Evolutionary conservation across 768 basidiomycete genomes (phyloP), one percentile per base, ranked within the genome.

Genomic region (Multifurca ochricompacta): DNA sequence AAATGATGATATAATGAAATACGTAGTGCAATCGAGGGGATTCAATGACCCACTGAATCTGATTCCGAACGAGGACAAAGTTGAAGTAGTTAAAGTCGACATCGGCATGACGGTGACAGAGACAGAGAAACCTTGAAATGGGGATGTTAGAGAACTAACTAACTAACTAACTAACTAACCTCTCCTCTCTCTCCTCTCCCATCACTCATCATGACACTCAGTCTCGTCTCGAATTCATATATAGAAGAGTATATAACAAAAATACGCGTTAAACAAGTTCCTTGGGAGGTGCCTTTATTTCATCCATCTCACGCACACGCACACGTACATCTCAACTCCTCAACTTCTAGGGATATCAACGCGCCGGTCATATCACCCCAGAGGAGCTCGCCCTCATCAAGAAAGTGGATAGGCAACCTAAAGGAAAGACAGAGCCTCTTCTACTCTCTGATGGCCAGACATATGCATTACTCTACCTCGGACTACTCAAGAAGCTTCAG

Each of bases 311-410:
- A 14, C 16, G 30, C n/a, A n/a, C 21, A 2, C 31, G 1, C 7
- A 14, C 6, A 30, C 45, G 30, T n/a, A 14, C n/a, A 21, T 46
- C 27, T 48, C 37, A 28, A 61, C 62, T n/a, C n/a, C n/a, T n/a
- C n/a, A n/a, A n/a, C n/a, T n/a, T n/a, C n/a, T 62, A 97, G 93
- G 92, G 88, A 56, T 96, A 97, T 73, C 93, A 96, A 72, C 85
- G 95, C 61, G 93, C 91, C 41, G 91, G 84, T 41, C 81, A 93
- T 39, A 80, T 98, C 64, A 89, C 91, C 9, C 76, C 79, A 4
- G 92, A 96, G 53, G 93, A 97, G 67, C 79, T 96, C 14, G 71
- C 78, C 10, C 78, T 89, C 61, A 84, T 98, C 66, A 96, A 96
- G 79, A 87, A 81, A 65, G 85, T 96, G 19, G 91, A 93, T 69